phyloP scores from a whole-genome alignment of 2,329 filamentous ascomycete genomes.

The Arthroderma sp. region DNA sequence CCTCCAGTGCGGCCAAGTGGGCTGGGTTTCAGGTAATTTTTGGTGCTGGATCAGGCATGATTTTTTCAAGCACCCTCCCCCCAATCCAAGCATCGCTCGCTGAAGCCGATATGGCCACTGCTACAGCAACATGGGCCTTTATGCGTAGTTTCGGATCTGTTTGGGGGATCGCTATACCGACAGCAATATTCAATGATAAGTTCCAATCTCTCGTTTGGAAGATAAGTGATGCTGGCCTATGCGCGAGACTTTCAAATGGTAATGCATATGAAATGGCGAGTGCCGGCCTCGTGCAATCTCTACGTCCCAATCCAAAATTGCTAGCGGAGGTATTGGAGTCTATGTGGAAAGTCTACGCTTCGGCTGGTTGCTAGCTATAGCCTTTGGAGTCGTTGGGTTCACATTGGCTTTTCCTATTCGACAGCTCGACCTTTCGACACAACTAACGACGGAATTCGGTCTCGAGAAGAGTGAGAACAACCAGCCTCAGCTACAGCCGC shows the following conservation, averaged over 20 bases:
- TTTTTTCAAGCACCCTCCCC: conserved; percentile 31
- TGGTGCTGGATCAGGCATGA: conserved; percentile 31
- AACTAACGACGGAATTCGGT: conserved; percentile 30
- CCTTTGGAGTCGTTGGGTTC: conserved; percentile 21
- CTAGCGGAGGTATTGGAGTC: conserved; percentile 16
- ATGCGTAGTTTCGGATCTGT: conserved; percentile 19
- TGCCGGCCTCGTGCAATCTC: neutral
- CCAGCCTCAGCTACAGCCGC: no score
- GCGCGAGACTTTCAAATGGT: neutral
- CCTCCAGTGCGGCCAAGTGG: conserved; percentile 28
- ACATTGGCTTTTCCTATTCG: conserved; percentile 22
- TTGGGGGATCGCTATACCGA: conserved; percentile 20
- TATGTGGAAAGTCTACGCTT: conserved; percentile 1
- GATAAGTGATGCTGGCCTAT: neutral
- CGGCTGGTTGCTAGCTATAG: conserved; percentile 18
- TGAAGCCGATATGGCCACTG: conserved; percentile 17
- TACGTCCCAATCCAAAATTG: neutral
- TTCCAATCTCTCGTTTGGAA: conserved; percentile 10
- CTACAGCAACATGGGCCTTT: conserved; percentile 19
- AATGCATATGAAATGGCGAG: conserved; percentile 3
- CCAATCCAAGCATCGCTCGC: conserved; percentile 29
- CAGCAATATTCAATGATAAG: conserved; percentile 21
- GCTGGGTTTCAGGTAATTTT: conserved; percentile 31
- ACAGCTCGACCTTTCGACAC: conserved; percentile 24
- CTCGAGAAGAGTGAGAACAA: conserved; percentile 15